A percentile compares a stretch with the other conserved stretches of the same genome.
These are phyloP conservation scores for Deuterostichococcus epilithicus DNA, from an alignment of 139 green algal species.

Conservation along the genomic window DNA sequence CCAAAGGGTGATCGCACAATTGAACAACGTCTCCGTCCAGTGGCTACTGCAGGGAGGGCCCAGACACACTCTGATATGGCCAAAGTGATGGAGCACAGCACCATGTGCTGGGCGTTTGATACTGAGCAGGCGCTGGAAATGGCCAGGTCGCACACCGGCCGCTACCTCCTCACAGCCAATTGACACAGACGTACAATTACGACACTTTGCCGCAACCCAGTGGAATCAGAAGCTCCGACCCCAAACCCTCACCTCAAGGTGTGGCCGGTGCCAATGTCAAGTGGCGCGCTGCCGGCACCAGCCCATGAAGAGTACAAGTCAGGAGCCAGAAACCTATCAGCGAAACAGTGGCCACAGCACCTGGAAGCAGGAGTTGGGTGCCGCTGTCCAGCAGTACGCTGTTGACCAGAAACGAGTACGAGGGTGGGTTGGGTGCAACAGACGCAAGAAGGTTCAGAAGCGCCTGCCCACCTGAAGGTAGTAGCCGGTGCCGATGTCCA, in stretches of 20 bases:
- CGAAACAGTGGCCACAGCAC: not conserved
- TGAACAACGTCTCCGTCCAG: too few relatives aligned
- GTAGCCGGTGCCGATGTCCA: constrained; percentile 91
- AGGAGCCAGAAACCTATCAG: not conserved
- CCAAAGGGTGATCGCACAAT: not conserved
- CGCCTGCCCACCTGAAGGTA: constrained; percentile 72
- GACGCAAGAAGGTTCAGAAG: not conserved
- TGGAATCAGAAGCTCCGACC: too few relatives aligned
- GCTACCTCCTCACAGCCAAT: too few relatives aligned
- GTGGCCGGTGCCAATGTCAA: too few relatives aligned
- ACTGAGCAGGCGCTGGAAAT: not conserved
- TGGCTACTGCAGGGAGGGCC: not conserved
- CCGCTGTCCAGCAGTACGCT: not conserved
- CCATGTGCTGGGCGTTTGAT: constrained; percentile 1
- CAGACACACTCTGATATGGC: not conserved
- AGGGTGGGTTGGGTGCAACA: not conserved
- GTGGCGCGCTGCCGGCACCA: too few relatives aligned
- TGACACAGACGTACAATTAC: too few relatives aligned
- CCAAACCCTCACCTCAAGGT: too few relatives aligned
- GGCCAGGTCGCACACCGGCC: not conserved
- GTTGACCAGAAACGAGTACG: not conserved
- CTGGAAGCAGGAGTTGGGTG: not conserved
- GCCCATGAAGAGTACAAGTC: not conserved
- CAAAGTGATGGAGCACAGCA: not conserved
- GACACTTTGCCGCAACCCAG: too few relatives aligned